A percentile compares a stretch with the other conserved stretches of the same genome.
Conservation (phyloP, 495 filamentous ascomycete genomes). For the Friedmanniomyces endolithicus region DNA sequence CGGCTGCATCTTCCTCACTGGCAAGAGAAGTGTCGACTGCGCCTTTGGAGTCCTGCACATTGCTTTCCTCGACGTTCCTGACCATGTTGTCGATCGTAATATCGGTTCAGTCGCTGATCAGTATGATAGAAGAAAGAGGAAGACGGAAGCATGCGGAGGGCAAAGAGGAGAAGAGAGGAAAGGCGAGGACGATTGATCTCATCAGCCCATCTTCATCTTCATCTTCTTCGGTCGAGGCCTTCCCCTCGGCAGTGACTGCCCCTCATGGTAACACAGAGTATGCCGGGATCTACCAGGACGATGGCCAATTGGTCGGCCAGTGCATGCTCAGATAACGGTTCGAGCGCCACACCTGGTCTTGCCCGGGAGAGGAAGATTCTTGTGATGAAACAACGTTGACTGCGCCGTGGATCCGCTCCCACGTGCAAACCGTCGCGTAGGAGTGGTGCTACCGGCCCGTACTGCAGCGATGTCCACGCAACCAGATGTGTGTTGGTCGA, state of each 20-base stretch:
- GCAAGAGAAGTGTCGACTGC: constrained; percentile 11
- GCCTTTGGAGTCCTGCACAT: background rate
- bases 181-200: too few species aligned
- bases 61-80: background rate
- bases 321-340: background rate
- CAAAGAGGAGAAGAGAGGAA: too few species aligned
- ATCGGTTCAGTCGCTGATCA: background rate
- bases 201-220: background rate
- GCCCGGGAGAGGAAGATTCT: too few species aligned
- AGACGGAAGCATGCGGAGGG: background rate
- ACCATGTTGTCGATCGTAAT: background rate
- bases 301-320: background rate
- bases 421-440: too few species aligned
- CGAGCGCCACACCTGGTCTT: background rate
- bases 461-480: too few species aligned
- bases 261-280: background rate
- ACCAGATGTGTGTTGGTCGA: too few species aligned
- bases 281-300: too few species aligned
- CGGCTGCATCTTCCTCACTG: constrained; percentile 18
- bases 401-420: too few species aligned
- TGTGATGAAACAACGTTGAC: too few species aligned
- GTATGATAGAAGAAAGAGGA: background rate
- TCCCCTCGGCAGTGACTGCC: background rate
- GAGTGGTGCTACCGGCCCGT: too few species aligned
- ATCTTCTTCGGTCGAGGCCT: background rate